Base-by-base conservation (phyloP, 1,284 basidiomycete genomes). In the Phellinidium pouzarii region DNA sequence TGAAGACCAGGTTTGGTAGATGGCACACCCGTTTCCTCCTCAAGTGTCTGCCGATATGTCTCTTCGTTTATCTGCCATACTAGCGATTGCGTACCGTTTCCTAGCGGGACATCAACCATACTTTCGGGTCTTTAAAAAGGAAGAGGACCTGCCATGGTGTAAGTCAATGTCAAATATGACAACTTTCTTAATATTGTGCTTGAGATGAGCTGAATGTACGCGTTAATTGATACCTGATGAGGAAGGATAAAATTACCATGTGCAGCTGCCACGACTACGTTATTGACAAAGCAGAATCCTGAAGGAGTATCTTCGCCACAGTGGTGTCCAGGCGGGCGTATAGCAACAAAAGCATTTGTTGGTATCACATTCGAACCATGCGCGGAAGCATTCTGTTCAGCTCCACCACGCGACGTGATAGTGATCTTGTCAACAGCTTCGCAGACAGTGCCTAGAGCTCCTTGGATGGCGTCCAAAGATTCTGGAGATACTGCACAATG, bases 281-380 rank as follows among this genome's bases (percentile, higher is more conserved):
- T 98, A 64, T 98, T 97, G 37, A 96, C 79, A 63, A 95, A 92
- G 68, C 92, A 98, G 67, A 94, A 94, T 0, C 94, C 95, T 6
- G 84, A 87, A 0, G 94, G 94, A 0, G 78, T 80, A 58, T 91
- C 81, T 66, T 92, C 90, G 1, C 89, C 88, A 61, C 92, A 95
- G 62, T 94, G 93, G 71, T 94, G 92, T 0, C 93, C 93, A 0
- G 93, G 93, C 0, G 93, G 93, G 41, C 93, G 71, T 26, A 95
- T 78, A 0, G 82, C 85, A 9, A 91, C 91, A 65, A 95, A 95
- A 0, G 87, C 88, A 31, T 81, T 78, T 11, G 53, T 66, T 23
- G 19, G 5, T 20, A 34, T 34, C 6, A 36, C 20, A 12, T 22
- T 34, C 12, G 44, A 46, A 17, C 11, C 29, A 3, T 8, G 29